phyloP scores from a whole-genome alignment of 768 basidiomycete genomes.

The Phylloporus sp. region DNA sequence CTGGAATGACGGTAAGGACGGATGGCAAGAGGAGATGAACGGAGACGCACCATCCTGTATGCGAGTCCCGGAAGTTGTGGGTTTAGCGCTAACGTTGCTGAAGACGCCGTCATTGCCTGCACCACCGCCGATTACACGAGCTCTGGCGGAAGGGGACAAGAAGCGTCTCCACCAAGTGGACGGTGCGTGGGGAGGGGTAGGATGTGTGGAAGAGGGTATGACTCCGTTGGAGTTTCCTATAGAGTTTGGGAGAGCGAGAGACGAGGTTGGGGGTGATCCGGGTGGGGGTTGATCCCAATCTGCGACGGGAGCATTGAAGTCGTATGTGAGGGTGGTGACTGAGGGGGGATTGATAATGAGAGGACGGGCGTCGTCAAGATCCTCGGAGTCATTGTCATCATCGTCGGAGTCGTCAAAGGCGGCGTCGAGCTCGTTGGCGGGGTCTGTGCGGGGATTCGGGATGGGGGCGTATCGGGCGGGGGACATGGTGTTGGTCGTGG shows the following conservation, averaged over 20 bases:
- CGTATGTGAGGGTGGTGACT: constrained; percentile 46
- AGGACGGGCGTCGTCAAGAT: constrained; percentile 43
- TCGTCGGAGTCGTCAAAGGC: constrained; percentile 81
- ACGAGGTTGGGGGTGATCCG: constrained; percentile 64
- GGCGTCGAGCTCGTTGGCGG: constrained; percentile 70
- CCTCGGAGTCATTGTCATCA: too few relatives aligned
- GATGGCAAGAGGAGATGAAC: not conserved
- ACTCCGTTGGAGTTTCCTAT: constrained; percentile 72
- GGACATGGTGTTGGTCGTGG: constrained; percentile 33
- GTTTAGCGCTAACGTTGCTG: constrained; percentile 91
- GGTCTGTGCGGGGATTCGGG: constrained; percentile 50
- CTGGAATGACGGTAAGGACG: constrained; percentile 31
- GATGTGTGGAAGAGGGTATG: constrained; percentile 46
- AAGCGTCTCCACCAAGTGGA: constrained; percentile 53
- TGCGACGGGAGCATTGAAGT: constrained; percentile 62
- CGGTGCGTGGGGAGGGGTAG: constrained; percentile 19
- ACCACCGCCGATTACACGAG: constrained; percentile 53
- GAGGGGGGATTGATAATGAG: constrained; percentile 35
- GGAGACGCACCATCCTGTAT: constrained; percentile 48
- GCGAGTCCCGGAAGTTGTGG: constrained; percentile 47
- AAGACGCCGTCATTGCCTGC: constrained; percentile 87
- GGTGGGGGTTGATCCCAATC: constrained; percentile 83
- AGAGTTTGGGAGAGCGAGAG: constrained; percentile 62
- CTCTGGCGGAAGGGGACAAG: constrained; percentile 46
- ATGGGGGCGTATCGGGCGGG: constrained; percentile 66